A percentile compares a stretch with the other conserved stretches of the same genome.
These are phyloP conservation scores for Protea cynaroides DNA, from an alignment of 164 flowering plant species.

Conservation along the genomic window DNA sequence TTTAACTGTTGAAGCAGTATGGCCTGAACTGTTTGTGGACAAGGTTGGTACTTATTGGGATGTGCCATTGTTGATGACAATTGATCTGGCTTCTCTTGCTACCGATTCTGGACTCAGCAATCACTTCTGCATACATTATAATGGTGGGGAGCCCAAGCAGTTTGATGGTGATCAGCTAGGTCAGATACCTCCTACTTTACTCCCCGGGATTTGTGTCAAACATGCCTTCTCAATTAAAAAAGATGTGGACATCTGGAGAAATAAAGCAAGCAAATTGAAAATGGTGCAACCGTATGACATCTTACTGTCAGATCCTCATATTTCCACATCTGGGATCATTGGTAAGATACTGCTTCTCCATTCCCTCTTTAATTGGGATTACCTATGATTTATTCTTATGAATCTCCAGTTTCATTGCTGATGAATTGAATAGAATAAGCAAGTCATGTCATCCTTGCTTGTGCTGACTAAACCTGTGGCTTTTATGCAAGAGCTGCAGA, in stretches of 20 bases:
- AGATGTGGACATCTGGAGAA: conserved; percentile 66
- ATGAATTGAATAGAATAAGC: too few relatives aligned
- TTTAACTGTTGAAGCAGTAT: conserved; percentile 58
- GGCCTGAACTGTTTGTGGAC: conserved; percentile 76
- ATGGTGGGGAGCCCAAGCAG: conserved; percentile 41
- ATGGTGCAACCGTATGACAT: conserved; percentile 77
- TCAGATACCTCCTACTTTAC: conserved; percentile 39
- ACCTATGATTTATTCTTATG: too few relatives aligned
- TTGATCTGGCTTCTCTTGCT: conserved; percentile 67
- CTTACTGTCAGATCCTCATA: conserved; percentile 69
- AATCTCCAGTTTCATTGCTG: too few relatives aligned
- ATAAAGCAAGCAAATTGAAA: conserved; percentile 53
- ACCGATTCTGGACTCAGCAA: conserved; percentile 64
- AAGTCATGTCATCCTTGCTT: background rate
- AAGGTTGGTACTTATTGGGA: conserved; percentile 70
- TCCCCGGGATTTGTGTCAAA: conserved; percentile 58
- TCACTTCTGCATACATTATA: conserved; percentile 54
- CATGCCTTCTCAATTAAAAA: conserved; percentile 53
- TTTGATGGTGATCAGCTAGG: conserved; percentile 27
- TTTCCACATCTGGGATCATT: conserved; percentile 58
- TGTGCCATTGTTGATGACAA: conserved; percentile 57
- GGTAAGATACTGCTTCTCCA: conserved; percentile 38
- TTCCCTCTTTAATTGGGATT: background rate
- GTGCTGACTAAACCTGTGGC: background rate
- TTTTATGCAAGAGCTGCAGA: background rate